Evolutionary conservation across 257 asterid species (phyloP), one percentile per base, ranked within the genome.

Genomic region (Scutellaria baicalensis): DNA sequence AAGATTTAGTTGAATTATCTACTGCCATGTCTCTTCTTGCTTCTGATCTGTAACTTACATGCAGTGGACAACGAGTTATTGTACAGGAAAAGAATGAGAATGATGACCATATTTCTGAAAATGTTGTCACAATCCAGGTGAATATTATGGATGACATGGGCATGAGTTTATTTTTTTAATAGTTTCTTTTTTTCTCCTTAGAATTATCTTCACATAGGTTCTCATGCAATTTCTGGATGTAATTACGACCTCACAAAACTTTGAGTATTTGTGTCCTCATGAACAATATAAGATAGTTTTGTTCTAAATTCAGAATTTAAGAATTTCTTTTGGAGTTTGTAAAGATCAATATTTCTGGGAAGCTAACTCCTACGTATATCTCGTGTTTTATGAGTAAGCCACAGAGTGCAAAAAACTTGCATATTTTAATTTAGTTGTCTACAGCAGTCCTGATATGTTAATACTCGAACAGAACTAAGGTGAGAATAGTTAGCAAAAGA

Each of bases 31-130:
- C 64, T 65, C 36, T 20, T 72, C 36, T 66, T 70, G 51, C 39
- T 76, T 68, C 80, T 77, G 44, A 68, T 72, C 55, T 73, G 48
- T 64, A 39, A 59, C 68, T 51, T 73, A 60, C 78, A 64, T 82
- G 83, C 91, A 91, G 99, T 68, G 99, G 95, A 61, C 99, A 94
- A 74, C 77, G 90, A 83, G 89, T 94, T 45, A 75, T 84, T 23
- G 87, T 94, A 74, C 96, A 85, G 78, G 97, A 92, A 45, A 73
- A 66, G 71, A 72, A 70, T 62, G 84, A 84, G 44, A 74, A 81
- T 57, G 81, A 75, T 68, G 90, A 84, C 61, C 79, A 81, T 69
- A 35, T 73, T 75, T 75, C 86, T 47, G 97, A 92, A 76, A 82
- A 18, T 72, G 87, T 82, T 14, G 96, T 92, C 69, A 89, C 89